Evolutionary conservation across 2,329 filamentous ascomycete species (phyloP).

Genomic region (Diaporthe sp.): DNA sequence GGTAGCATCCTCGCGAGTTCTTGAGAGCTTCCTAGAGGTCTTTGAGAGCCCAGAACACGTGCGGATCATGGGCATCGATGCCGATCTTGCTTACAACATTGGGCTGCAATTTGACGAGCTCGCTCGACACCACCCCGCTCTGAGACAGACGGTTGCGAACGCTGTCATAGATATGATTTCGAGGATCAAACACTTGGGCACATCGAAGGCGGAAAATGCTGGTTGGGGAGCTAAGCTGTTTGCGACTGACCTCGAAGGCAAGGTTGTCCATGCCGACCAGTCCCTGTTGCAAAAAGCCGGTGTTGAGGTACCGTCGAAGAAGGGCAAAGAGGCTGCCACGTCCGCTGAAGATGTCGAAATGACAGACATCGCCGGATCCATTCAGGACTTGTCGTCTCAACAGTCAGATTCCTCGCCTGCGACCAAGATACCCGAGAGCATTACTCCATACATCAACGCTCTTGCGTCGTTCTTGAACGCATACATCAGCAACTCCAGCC

Average conservation of each 20-base stretch:
- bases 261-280: conserved; percentile 69
- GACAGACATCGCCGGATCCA: conserved; percentile 63
- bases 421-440: conserved; percentile 44
- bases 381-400: conserved; percentile 2
- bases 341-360: conserved; percentile 73
- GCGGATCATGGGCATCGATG: conserved; percentile 83
- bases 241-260: conserved; percentile 70
- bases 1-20: conserved; percentile 84
- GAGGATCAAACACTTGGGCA: conserved; percentile 81
- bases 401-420: conserved; percentile 43
- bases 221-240: conserved; percentile 87
- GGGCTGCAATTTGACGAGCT: conserved; percentile 94
- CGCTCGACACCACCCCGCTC: conserved; percentile 88
- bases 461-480: conserved; percentile 80
- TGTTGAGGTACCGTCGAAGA: conserved; percentile 47
- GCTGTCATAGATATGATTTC: conserved; percentile 92
- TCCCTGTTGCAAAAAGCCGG: conserved; percentile 49
- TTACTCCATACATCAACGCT: conserved; percentile 80
- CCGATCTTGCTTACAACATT: conserved; percentile 77
- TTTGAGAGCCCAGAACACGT: conserved; percentile 94
- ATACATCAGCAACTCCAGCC: conserved; percentile 80
- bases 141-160: conserved; percentile 85
- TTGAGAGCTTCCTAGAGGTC: conserved; percentile 94
- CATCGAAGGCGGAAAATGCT: conserved; percentile 74
- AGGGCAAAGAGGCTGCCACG: conserved; percentile 56